Evolutionary conservation across 305 asterid genomes (phyloP).

Genomic region (Withania somnifera): DNA sequence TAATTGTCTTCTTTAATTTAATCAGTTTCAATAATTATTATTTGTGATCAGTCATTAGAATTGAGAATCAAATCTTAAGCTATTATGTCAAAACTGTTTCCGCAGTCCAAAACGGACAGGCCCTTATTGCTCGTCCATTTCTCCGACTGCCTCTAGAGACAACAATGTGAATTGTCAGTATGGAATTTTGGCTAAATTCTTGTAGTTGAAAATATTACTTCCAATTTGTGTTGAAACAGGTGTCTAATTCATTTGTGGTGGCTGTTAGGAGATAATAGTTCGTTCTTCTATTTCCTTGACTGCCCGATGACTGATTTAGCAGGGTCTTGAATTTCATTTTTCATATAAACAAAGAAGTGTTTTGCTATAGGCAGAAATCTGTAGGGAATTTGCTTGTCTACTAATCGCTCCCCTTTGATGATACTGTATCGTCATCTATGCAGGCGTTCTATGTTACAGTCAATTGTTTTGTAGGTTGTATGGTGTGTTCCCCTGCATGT

Average conservation of each 20-base stretch:
- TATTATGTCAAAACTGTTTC: not conserved
- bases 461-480: not conserved
- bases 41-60: not conserved
- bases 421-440: not conserved
- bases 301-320: not conserved
- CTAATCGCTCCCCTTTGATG: not conserved
- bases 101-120: not conserved
- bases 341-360: not conserved
- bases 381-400: not conserved
- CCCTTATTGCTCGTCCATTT: not conserved
- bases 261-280: not conserved
- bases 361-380: not conserved
- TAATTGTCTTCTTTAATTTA: not conserved
- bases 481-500: not conserved
- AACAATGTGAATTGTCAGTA: not conserved
- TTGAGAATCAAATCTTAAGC: not conserved
- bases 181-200: not conserved
- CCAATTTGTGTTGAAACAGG: not conserved
- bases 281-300: not conserved
- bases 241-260: not conserved
- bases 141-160: not conserved
- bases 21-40: not conserved
- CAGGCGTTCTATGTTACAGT: not conserved
- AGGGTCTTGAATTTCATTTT: not conserved
- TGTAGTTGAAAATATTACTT: not conserved